Evolutionary conservation across 495 filamentous ascomycete species (phyloP).

Genomic region (Hypoxylon fuscum): DNA sequence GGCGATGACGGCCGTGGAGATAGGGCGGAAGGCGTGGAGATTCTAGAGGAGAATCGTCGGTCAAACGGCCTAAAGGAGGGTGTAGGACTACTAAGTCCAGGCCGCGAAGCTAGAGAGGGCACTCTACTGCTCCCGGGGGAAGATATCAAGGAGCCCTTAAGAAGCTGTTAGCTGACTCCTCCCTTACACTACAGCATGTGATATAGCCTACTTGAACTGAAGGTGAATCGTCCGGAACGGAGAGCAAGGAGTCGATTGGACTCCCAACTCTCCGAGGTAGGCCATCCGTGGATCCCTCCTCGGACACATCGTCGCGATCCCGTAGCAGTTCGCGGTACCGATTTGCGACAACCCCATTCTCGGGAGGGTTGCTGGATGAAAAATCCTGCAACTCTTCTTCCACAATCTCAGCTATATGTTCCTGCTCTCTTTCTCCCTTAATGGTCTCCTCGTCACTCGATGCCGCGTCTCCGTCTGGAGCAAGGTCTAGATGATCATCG

Average conservation of each 20-base stretch:
- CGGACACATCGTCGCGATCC: slow-evolving; percentile 54
- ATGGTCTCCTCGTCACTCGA: slow-evolving; percentile 59
- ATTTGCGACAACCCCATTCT: slow-evolving; percentile 50
- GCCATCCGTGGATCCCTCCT: slow-evolving; percentile 56
- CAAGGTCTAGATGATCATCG: slow-evolving; percentile 49
- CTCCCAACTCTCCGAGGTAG: slow-evolving; percentile 53
- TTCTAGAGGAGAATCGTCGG: slow-evolving; percentile 87
- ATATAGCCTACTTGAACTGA: slow-evolving; percentile 76
- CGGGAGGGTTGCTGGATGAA: slow-evolving; percentile 32
- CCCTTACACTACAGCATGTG: neutral
- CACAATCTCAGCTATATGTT: slow-evolving; percentile 51
- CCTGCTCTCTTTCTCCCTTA: slow-evolving; percentile 50
- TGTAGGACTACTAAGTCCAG: slow-evolving; percentile 65
- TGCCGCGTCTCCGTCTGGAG: slow-evolving; percentile 42
- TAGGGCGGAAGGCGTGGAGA: slow-evolving; percentile 64
- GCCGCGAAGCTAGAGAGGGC: slow-evolving; percentile 56
- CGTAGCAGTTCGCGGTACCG: slow-evolving; percentile 57
- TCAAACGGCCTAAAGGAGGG: slow-evolving; percentile 93
- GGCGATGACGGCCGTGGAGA: slow-evolving; percentile 80
- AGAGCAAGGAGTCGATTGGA: slow-evolving; percentile 63
- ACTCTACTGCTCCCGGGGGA: slow-evolving; percentile 73
- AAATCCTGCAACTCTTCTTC: slow-evolving; percentile 49
- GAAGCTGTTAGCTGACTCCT: slow-evolving; percentile 40
- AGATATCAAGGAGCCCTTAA: slow-evolving; percentile 81
- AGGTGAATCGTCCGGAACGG: slow-evolving; percentile 87